A percentile compares a stretch with the other conserved stretches of the same genome.
Evolutionary conservation across 2,329 filamentous ascomycete genomes (phyloP).

Genomic region (Alternaria triticimaculans): DNA sequence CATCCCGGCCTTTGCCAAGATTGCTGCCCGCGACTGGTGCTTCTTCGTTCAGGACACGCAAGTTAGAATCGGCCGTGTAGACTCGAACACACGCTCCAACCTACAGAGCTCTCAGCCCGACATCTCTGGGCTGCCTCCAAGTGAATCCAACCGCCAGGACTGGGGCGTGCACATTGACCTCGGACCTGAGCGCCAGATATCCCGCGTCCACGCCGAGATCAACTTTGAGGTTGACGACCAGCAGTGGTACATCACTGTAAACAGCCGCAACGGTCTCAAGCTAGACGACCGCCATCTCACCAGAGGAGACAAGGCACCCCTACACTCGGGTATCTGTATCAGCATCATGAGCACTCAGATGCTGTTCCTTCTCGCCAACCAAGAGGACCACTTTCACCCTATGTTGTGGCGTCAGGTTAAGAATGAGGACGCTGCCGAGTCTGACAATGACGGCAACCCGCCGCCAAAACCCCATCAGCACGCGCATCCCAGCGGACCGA

Average conservation of each 20-base stretch:
- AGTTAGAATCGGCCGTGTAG: conserved; percentile 73
- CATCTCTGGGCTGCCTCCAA: conserved; percentile 31
- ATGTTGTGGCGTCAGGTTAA: conserved; percentile 69
- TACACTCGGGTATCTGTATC: conserved; percentile 88
- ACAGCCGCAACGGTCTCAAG: conserved; percentile 89
- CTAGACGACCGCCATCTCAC: conserved; percentile 77
- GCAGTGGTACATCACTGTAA: conserved; percentile 84
- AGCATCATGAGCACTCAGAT: conserved; percentile 94
- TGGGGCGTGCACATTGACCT: conserved; percentile 82
- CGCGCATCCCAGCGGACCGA: conserved; percentile 42
- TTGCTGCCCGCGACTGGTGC: conserved; percentile 82
- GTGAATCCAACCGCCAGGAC: conserved; percentile 34
- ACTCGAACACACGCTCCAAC: conserved; percentile 38
- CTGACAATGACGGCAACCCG: conserved; percentile 48
- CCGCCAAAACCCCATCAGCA: conserved; percentile 42
- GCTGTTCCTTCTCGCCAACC: conserved; percentile 94
- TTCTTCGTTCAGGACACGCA: conserved; percentile 80
- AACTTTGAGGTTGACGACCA: conserved; percentile 53
- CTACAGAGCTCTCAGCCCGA: conserved; percentile 37
- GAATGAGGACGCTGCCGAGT: conserved; percentile 46
- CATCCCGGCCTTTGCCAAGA: conserved; percentile 76
- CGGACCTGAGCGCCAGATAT: conserved; percentile 59
- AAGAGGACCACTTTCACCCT: conserved; percentile 71
- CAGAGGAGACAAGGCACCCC: conserved; percentile 67
- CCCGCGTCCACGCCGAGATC: conserved; percentile 58